Evolutionary conservation across 2,329 filamentous ascomycete species (phyloP).

Genomic region (Orbilia blumenaviensis): DNA sequence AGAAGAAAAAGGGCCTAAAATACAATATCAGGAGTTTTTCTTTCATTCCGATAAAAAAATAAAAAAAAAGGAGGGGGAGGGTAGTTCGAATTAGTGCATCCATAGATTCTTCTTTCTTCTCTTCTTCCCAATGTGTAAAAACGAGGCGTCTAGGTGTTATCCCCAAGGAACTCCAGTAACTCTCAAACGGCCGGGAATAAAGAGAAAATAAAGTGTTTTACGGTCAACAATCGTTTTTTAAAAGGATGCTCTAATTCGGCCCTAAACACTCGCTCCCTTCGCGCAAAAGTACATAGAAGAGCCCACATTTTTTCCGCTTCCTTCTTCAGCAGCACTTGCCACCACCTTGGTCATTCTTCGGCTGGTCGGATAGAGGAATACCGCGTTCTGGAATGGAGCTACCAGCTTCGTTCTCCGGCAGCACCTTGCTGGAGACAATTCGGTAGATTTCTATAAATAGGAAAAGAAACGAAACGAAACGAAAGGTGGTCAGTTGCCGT

Average conservation of each 20-base stretch:
- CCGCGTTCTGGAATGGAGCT: constrained; percentile 81
- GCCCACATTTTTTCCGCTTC: neutral
- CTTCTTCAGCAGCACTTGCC: constrained; percentile 78
- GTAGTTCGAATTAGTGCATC: constrained; percentile 2
- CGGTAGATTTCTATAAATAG: constrained; percentile 91
- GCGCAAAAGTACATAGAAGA: constrained; percentile 13
- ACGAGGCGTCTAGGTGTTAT: constrained; percentile 36
- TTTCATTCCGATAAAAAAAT: neutral
- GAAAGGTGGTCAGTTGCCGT: neutral
- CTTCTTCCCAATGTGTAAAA: neutral
- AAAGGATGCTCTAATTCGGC: neutral
- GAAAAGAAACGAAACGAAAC: neutral
- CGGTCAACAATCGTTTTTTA: constrained; percentile 27
- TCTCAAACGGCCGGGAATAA: constrained; percentile 23
- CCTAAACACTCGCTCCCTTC: neutral
- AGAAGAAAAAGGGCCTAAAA: constrained; percentile 10
- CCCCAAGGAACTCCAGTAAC: constrained; percentile 37
- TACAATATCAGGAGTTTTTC: constrained; percentile 21
- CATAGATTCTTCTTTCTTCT: neutral
- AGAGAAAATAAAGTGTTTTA: constrained; percentile 22
- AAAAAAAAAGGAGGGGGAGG: neutral
- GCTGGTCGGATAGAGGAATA: constrained; percentile 87
- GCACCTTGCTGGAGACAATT: constrained; percentile 96
- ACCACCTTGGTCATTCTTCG: constrained; percentile 78
- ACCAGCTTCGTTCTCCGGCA: constrained; percentile 81